phyloP scores from a whole-genome alignment of 2,329 filamentous ascomycete species.

The Emergomyces africanus region DNA sequence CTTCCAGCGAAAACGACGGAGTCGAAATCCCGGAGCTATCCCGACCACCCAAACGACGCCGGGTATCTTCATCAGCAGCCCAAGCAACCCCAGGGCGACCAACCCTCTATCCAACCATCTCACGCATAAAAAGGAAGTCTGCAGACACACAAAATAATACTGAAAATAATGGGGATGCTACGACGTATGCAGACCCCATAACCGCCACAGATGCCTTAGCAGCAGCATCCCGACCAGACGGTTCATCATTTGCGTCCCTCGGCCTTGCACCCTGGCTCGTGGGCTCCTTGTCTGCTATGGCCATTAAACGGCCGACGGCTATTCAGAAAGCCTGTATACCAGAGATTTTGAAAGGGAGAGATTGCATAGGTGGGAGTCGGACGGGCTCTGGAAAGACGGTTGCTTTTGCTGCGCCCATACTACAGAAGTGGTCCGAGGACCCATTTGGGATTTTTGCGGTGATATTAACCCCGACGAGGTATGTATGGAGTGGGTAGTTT shows the following conservation, averaged over 20 bases:
- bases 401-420: slow-evolving; percentile 84
- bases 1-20: neutral
- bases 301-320: slow-evolving; percentile 76
- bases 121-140: slow-evolving; percentile 30
- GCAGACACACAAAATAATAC: slow-evolving; percentile 3
- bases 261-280: slow-evolving; percentile 78
- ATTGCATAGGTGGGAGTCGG: slow-evolving; percentile 88
- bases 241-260: slow-evolving; percentile 52
- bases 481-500: slow-evolving; percentile 10
- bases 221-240: slow-evolving; percentile 32
- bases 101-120: slow-evolving; percentile 24
- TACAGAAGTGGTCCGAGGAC: slow-evolving; percentile 88
- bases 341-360: slow-evolving; percentile 76
- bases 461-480: slow-evolving; percentile 76
- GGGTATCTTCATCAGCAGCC: slow-evolving; percentile 18
- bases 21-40: slow-evolving; percentile 3
- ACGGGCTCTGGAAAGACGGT: slow-evolving; percentile 97
- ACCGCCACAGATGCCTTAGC: slow-evolving; percentile 27
- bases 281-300: slow-evolving; percentile 60
- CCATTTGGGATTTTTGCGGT: slow-evolving; percentile 83
- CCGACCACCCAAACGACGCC: slow-evolving; percentile 27
- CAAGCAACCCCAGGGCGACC: slow-evolving; percentile 11
- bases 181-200: slow-evolving; percentile 18
- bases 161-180: slow-evolving; percentile 9
- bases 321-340: slow-evolving; percentile 93